Base-by-base conservation (phyloP, 2,329 filamentous ascomycete genomes). In the Capronia americana region DNA sequence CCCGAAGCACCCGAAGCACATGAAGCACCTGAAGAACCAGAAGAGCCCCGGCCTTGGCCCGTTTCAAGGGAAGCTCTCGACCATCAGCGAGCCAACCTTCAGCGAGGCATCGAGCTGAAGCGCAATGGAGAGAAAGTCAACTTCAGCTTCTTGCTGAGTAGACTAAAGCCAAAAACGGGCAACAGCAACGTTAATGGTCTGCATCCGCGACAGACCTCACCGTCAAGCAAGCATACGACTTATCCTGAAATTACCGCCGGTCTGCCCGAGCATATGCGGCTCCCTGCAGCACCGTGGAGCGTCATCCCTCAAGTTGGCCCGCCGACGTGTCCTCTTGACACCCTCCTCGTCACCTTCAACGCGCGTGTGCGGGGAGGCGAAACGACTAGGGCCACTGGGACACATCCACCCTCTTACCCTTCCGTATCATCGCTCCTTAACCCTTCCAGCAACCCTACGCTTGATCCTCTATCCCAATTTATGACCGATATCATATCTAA, bases 401-500 rank as follows among this genome's bases (percentile, higher is more conserved):
- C 88, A 1, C 85, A 90, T 53, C 85, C 94, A 8, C 92, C 92
- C 0, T 83, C 86, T 14, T 93, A 96, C 74, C 92, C 92, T 1
- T 91, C 89, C 64, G 90, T 96, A 64, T 89, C 89, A 0, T 91
- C 90, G 0, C 84, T 96, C 4, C 85, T 94, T 46, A 92, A 94
- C 74, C 90, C 91, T 2, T 58, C 64, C 17, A 60, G 64, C 30
- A 61, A 54, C 34, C 58, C 64, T 51, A 84, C 48, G 7, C 81
- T 81, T 7, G 92, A 96, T 73, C 92, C 92, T 0, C 82, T 96
- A 1, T 94, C 92, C 6, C 92, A 92, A 71, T 86, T 96, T 14
- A 92, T 96, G 75, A 93, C 91, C 50, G 92, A 96, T 76, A 92
- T 96, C 65, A 82, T 96, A 11, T 84, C 86, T 69, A 92, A 90